Percentiles rank a stretch among this genome's conserved stretches.
phyloP scores from a whole-genome alignment of 257 asterid genomes.

The Solanum infundibuliforme region DNA sequence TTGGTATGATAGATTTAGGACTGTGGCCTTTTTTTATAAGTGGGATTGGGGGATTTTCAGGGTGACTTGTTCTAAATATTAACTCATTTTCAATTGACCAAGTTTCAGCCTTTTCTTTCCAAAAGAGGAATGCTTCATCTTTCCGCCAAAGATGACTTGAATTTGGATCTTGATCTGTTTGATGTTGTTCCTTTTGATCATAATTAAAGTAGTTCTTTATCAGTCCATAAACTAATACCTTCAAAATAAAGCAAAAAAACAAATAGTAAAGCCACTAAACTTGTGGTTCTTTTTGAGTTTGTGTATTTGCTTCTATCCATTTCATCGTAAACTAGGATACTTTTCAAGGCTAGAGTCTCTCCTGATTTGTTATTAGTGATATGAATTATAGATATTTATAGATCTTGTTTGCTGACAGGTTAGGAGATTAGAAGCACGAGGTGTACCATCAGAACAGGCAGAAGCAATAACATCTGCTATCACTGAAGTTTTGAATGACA shows the following conservation, averaged over 20 bases:
- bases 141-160: neutral
- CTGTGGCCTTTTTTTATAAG: neutral
- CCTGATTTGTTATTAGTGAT: neutral
- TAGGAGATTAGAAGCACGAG: conserved; percentile 51
- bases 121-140: neutral
- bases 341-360: neutral
- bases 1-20: neutral
- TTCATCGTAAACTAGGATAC: neutral
- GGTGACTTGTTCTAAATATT: neutral
- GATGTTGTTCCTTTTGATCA: neutral
- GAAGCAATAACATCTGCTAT: conserved; percentile 62
- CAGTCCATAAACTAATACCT: neutral
- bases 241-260: neutral
- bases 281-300: neutral
- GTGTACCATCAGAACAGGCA: conserved; percentile 48
- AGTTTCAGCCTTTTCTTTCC: neutral
- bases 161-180: neutral
- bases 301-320: neutral
- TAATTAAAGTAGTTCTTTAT: neutral
- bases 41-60: neutral
- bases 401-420: conserved; percentile 21
- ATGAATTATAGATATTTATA: neutral
- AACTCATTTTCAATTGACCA: neutral
- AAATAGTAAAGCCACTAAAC: neutral
- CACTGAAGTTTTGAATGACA: conserved; percentile 42